These are phyloP conservation scores for Kitagawia praeruptora DNA, from an alignment of 129 eudicot species.

Conservation along the genomic window DNA sequence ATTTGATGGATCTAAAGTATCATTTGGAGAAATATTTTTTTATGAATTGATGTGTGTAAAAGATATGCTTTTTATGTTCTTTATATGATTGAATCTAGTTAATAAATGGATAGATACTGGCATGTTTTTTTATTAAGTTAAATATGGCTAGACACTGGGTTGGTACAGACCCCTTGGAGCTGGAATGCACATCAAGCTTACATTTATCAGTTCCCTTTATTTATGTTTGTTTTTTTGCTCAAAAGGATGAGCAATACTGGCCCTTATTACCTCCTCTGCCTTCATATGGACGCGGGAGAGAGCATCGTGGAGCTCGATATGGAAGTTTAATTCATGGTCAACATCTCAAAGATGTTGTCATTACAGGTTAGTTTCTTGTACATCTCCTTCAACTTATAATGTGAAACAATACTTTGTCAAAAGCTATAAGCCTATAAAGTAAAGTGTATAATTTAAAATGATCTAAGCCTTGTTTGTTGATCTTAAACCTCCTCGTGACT, in stretches of 20 bases:
- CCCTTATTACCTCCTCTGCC: constrained; percentile 95
- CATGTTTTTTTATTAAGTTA: background rate
- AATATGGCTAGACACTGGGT: background rate
- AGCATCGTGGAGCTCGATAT: constrained; percentile 84
- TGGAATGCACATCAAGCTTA: background rate
- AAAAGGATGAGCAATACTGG: constrained; percentile 79
- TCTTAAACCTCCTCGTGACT: background rate
- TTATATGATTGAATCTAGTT: background rate
- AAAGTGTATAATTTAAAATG: background rate
- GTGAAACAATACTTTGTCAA: background rate
- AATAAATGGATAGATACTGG: background rate
- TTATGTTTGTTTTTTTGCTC: background rate
- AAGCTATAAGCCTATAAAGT: background rate
- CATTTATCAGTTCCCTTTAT: background rate
- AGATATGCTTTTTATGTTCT: background rate
- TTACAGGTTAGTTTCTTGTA: constrained; percentile 55
- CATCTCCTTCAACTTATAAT: background rate
- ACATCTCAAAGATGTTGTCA: constrained; percentile 84
- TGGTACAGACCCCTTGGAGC: background rate
- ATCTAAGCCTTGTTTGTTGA: background rate
- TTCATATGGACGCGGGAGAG: constrained; percentile 95
- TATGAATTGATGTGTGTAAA: background rate
- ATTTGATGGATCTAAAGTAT: background rate
- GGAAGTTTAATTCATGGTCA: constrained; percentile 98
- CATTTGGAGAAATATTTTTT: background rate